Percentiles rank a stretch among this genome's conserved stretches.
These are phyloP conservation scores for Somion occarium DNA, from an alignment of 1,284 basidiomycete species.

Conservation along the genomic window DNA sequence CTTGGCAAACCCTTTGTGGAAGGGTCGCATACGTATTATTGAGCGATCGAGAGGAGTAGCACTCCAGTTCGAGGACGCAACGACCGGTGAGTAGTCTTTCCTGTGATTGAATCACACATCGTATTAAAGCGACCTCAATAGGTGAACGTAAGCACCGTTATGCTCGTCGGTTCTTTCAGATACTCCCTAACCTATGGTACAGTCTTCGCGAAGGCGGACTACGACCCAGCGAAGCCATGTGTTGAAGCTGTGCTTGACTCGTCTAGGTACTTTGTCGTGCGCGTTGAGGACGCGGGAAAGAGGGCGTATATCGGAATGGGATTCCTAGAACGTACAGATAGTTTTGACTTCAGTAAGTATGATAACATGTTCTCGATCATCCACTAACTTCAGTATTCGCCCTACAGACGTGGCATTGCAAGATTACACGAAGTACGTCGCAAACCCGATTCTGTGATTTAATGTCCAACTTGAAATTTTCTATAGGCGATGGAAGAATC, in stretches of 20 bases:
- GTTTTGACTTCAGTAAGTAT: slow-evolving; percentile 87
- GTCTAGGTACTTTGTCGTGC: slow-evolving; percentile 92
- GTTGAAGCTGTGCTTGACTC: slow-evolving; percentile 97
- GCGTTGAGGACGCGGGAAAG: slow-evolving; percentile 83
- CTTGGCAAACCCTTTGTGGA: slow-evolving; percentile 80
- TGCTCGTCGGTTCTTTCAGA: neutral
- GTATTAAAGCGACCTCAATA: neutral
- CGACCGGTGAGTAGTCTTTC: slow-evolving; percentile 58
- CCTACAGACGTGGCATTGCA: slow-evolving; percentile 84
- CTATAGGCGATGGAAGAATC: slow-evolving; percentile 56
- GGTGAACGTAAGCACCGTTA: slow-evolving; percentile 20
- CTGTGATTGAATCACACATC: neutral
- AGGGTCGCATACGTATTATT: slow-evolving; percentile 81
- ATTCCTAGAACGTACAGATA: slow-evolving; percentile 86
- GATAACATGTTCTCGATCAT: neutral
- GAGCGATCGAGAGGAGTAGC: slow-evolving; percentile 61
- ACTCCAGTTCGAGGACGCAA: slow-evolving; percentile 72
- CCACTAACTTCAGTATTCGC: slow-evolving; percentile 8
- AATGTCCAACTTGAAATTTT: slow-evolving; percentile 6
- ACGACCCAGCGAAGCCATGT: slow-evolving; percentile 75
- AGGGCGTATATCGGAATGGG: slow-evolving; percentile 94
- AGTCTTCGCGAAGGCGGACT: slow-evolving; percentile 93
- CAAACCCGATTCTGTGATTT: neutral
- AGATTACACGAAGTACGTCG: slow-evolving; percentile 83
- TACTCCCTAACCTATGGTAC: neutral